Evolutionary conservation across 1,139 yeast species (phyloP), one percentile per base, ranked within the genome.

Genomic region (Sugiyamaella neomexicana): DNA sequence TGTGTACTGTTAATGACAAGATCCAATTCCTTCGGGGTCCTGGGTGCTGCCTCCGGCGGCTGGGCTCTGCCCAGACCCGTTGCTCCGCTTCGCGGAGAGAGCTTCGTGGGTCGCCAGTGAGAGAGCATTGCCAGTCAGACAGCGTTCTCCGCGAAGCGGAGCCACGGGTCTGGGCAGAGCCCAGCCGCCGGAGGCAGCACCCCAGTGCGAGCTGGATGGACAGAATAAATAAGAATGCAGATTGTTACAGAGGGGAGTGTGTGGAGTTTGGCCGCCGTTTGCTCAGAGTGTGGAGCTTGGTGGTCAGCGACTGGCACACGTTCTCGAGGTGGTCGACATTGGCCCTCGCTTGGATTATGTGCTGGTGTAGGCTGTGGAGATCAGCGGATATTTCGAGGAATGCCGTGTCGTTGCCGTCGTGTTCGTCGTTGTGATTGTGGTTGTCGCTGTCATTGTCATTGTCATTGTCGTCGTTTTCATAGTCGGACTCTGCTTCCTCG

Each of bases 21-120:
- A 46, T 12, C 29, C 29, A 39, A 47, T 47, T 45, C 39, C 51
- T 47, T 47, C 51, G 38, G 39, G 51, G 39, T 12, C 13, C 10
- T 15, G 4, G 9, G 2, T 15, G 20, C 10, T 32, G 15, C 36
- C 15, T 29, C 27, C 25, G 5, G 27, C 23, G 20, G 38, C 15
- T 31, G 8, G 41, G 40, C 40, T 45, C 29, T 45, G 40, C 32
- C 9, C n/a, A n/a, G n/a, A n/a, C n/a, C n/a, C n/a, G n/a, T n/a
- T n/a, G 34, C 34, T 29, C 34, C 34, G 34, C 34, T 29, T 29
- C 34, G 34, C 34, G 34, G 34, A 29, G 25, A 20, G 25, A n/a
- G n/a, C n/a, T n/a, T n/a, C n/a, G n/a, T n/a, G n/a, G n/a, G n/a
- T n/a, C n/a, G n/a, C n/a, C n/a, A n/a, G 5, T 20, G 25, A 5